Percentiles rank a stretch among this genome's conserved stretches.
Conservation (phyloP, 1,284 basidiomycete species). For the Veloboletus limbatus region DNA sequence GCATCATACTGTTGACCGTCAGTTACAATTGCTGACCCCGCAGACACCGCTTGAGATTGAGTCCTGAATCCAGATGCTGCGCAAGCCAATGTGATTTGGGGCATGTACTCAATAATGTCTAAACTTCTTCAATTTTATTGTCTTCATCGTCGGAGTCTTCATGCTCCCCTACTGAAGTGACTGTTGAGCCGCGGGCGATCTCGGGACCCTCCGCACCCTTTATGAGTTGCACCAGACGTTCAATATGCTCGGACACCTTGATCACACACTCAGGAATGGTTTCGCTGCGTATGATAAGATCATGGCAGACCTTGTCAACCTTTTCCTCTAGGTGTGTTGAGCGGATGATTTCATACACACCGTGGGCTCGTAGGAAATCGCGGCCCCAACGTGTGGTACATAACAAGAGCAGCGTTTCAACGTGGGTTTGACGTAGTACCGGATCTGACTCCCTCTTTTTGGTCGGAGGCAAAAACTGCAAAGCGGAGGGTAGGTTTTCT, state of each 20-base stretch:
- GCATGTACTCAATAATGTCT: conserved; percentile 21
- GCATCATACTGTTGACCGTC: neutral
- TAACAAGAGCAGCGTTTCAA: conserved; percentile 88
- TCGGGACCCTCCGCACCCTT: conserved; percentile 67
- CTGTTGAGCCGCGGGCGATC: conserved; percentile 36
- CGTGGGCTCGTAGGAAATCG: conserved; percentile 75
- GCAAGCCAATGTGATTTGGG: conserved; percentile 9
- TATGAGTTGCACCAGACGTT: conserved; percentile 71
- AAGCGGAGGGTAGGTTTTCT: conserved; percentile 78
- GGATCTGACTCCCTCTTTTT: conserved; percentile 85
- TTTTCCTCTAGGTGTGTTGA: conserved; percentile 79
- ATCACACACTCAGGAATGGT: conserved; percentile 5
- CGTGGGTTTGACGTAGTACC: conserved; percentile 77
- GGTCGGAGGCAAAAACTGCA: conserved; percentile 86
- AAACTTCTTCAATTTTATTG: conserved; percentile 54
- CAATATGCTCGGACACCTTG: conserved; percentile 64
- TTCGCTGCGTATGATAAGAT: conserved; percentile 9
- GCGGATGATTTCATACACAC: conserved; percentile 86
- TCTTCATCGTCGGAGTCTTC: conserved; percentile 48
- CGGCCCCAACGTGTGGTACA: conserved; percentile 89
- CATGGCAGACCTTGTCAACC: conserved; percentile 66
- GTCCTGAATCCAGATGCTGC: conserved; percentile 2
- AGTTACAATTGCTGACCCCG: neutral
- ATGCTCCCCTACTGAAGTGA: conserved; percentile 27
- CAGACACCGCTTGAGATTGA: conserved; percentile 1